Evolutionary conservation across 192 early-diverging fungal species (phyloP).

Genomic region (Paraglomus brasilianum): DNA sequence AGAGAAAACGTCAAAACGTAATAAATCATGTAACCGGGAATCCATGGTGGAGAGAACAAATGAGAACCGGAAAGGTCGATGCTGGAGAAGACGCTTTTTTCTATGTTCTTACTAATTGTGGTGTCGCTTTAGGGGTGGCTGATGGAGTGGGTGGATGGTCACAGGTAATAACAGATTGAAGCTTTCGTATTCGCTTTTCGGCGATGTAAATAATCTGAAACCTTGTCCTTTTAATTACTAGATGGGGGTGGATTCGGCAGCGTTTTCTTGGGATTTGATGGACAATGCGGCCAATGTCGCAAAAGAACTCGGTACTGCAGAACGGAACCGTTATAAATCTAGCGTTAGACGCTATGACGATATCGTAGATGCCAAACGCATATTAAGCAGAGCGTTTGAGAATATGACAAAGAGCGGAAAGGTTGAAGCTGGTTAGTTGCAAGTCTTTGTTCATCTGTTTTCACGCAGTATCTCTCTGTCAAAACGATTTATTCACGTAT

Average conservation of each 20-base stretch:
- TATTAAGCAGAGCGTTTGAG: conserved; percentile 51
- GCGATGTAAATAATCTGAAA: conserved; percentile 1
- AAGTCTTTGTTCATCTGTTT: conserved; percentile 19
- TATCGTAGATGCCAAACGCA: conserved; percentile 50
- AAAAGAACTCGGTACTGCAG: conserved; percentile 32
- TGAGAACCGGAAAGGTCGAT: conserved; percentile 54
- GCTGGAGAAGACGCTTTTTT: conserved; percentile 65
- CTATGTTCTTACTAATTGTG: conserved; percentile 48
- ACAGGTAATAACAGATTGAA: conserved; percentile 43
- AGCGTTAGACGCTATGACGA: background rate
- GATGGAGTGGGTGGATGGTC: conserved; percentile 64
- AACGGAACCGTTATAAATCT: conserved; percentile 23
- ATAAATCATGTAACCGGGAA: conserved; percentile 3
- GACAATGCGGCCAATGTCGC: conserved; percentile 55
- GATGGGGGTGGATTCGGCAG: conserved; percentile 46
- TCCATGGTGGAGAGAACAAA: conserved; percentile 45
- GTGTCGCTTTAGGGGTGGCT: conserved; percentile 58
- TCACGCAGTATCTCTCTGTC: background rate
- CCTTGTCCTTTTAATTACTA: conserved; percentile 25
- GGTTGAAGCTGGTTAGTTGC: conserved; percentile 47
- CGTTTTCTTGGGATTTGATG: conserved; percentile 63
- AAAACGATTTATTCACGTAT: background rate
- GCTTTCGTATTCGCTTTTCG: conserved; percentile 2
- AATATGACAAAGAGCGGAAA: conserved; percentile 49
- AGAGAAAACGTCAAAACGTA: conserved; percentile 17